Evolutionary conservation across 2,329 filamentous ascomycete species (phyloP), one percentile per base, ranked within the genome.

Genomic region (Bipolaris bicolor): DNA sequence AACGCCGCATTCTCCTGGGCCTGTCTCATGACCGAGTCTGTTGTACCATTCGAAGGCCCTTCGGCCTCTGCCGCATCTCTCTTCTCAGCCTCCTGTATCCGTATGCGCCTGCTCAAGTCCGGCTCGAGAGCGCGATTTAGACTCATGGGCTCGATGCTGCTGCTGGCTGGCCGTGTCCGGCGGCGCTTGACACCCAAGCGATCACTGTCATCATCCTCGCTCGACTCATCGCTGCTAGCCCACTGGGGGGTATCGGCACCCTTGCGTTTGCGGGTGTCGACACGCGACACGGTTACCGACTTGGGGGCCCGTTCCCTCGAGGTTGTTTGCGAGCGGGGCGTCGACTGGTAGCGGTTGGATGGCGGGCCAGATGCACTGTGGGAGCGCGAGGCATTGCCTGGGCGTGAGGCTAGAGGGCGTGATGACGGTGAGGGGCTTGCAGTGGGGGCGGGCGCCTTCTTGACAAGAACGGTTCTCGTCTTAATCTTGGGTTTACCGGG

Each of bases 91-190:
- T 71, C 67, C 36, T 60, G 62, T 57, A 68, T 65, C 7, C 73
- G 66, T 55, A 77, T 71, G 56, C 73, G 64, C 45, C 75, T 56
- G 49, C 65, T 67, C 55, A 65, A 47, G 55, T 77, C 75, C 11
- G 75, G 75, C 62, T 76, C 73, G 31, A 76, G 67, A 39, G 68
- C 66, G 57, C 74, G 69, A 47, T 76, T 73, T 55, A 76, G 61
- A n/a, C 67, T 64, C 58, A 65, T 60, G 3, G 75, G 75, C 63
- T 77, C 75, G 1, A 69, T 71, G 48, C 73, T 76, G 33, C 60
- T 73, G 62, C 73, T 77, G 51, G 69, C 74, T 52, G 73, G 74
- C 57, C 72, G 61, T 37, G 72, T 69, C 63, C 74, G 75, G 58
- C 62, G 53, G 39, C 74, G 52, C 53, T 65, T 66, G 22, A 65